These are phyloP conservation scores for Hymenoscyphus albidus DNA, from an alignment of 2,329 filamentous ascomycete species.

Conservation along the genomic window DNA sequence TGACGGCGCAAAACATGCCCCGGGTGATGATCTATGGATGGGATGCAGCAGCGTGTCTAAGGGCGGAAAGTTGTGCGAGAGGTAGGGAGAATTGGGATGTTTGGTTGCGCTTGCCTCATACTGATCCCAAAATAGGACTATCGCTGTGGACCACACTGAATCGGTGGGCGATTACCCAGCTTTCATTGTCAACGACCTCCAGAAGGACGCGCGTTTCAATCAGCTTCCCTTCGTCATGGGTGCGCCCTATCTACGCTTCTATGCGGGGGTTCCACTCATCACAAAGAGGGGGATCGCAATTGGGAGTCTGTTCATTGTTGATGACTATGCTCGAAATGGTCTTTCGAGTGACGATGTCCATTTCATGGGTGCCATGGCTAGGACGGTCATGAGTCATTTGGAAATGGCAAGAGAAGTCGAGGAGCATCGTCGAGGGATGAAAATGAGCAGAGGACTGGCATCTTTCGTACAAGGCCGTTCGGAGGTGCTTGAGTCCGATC, in stretches of 20 bases:
- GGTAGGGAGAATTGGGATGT: slow-evolving; percentile 16
- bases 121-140: slow-evolving; percentile 25
- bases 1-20: slow-evolving; percentile 28
- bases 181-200: slow-evolving; percentile 33
- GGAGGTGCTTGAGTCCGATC: slow-evolving; percentile 30
- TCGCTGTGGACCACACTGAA: slow-evolving; percentile 23
- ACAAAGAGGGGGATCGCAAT: slow-evolving; percentile 41
- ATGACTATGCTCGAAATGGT: slow-evolving; percentile 50
- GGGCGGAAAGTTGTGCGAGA: slow-evolving; percentile 34
- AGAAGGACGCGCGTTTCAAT: slow-evolving; percentile 31
- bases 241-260: slow-evolving; percentile 30
- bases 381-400: slow-evolving; percentile 57
- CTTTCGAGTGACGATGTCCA: slow-evolving; percentile 46
- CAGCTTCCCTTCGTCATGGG: slow-evolving; percentile 30
- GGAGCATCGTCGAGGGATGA: slow-evolving; percentile 51
- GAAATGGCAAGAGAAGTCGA: slow-evolving; percentile 53
- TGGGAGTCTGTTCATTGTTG: slow-evolving; percentile 58
- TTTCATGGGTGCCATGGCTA: slow-evolving; percentile 55
- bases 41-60: slow-evolving; percentile 32
- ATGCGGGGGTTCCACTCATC: slow-evolving; percentile 35
- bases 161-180: slow-evolving; percentile 26
- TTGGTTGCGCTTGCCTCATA: not conserved
- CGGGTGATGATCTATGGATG: slow-evolving; percentile 35
- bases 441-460: slow-evolving; percentile 52
- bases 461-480: slow-evolving; percentile 48